These are phyloP conservation scores for Lophiotrema nucula DNA, from an alignment of 495 filamentous ascomycete genomes.

Conservation along the genomic window DNA sequence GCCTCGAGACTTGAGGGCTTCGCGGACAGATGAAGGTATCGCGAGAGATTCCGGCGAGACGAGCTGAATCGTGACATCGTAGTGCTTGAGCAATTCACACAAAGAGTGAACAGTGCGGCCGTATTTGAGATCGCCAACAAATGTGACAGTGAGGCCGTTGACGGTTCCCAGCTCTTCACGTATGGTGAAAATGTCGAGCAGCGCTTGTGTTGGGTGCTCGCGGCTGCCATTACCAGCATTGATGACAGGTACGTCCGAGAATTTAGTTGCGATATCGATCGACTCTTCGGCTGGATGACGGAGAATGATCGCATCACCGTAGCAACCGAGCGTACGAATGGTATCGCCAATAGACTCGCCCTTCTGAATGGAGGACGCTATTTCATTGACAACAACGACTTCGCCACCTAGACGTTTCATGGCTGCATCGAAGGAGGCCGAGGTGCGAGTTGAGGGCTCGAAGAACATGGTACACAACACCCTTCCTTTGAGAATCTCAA, in stretches of 20 bases:
- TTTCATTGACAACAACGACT: constrained; percentile 72
- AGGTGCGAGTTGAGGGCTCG: constrained; percentile 94
- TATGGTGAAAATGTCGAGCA: constrained; percentile 98
- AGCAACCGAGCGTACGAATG: constrained; percentile 87
- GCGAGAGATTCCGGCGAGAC: constrained; percentile 78
- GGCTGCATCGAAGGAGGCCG: constrained; percentile 92
- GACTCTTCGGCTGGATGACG: constrained; percentile 82
- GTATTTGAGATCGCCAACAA: constrained; percentile 87
- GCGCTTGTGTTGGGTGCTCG: constrained; percentile 96
- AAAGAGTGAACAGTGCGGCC: constrained; percentile 93
- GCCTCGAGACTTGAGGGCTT: constrained; percentile 65
- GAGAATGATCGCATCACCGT: constrained; percentile 89
- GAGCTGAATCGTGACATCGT: constrained; percentile 89
- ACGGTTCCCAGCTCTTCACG: constrained; percentile 95
- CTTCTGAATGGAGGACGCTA: constrained; percentile 83
- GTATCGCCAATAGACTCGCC: constrained; percentile 92
- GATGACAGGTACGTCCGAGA: constrained; percentile 85
- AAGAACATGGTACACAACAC: constrained; percentile 92
- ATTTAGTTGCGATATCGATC: constrained; percentile 77
- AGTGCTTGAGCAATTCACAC: constrained; percentile 87
- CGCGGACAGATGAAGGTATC: constrained; percentile 70
- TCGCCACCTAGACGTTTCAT: constrained; percentile 95
- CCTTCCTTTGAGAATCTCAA: constrained; percentile 81
- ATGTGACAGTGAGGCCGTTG: constrained; percentile 90
- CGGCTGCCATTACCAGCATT: constrained; percentile 94